phyloP scores from a whole-genome alignment of 306 rosid genomes.

The Mucuna pruriens region DNA sequence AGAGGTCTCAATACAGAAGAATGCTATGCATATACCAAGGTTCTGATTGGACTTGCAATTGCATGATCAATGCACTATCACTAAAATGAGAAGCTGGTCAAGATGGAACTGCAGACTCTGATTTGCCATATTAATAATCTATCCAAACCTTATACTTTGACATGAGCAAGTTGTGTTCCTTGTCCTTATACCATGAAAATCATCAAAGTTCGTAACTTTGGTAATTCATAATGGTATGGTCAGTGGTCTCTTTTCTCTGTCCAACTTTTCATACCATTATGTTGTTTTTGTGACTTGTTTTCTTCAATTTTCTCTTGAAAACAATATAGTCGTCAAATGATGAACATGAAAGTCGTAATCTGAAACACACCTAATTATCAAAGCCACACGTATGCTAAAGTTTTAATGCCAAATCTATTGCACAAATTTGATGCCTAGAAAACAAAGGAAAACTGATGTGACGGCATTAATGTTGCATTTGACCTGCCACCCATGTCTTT shows the following conservation, averaged over 20 bases:
- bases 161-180: constrained; percentile 10
- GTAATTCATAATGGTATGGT: neutral
- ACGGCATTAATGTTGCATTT: constrained; percentile 40
- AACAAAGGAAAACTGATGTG: constrained; percentile 44
- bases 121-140: constrained; percentile 37
- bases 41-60: constrained; percentile 19
- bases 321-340: constrained; percentile 12
- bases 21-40: constrained; percentile 16
- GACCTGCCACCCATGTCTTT: constrained; percentile 32
- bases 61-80: constrained; percentile 37
- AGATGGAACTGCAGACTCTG: constrained; percentile 13
- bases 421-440: constrained; percentile 37
- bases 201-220: constrained; percentile 22
- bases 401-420: constrained; percentile 33
- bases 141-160: constrained; percentile 17
- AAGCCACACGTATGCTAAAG: constrained; percentile 32
- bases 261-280: constrained; percentile 4
- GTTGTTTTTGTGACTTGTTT: neutral
- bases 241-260: constrained; percentile 1
- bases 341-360: constrained; percentile 26
- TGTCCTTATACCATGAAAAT: constrained; percentile 1
- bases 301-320: constrained; percentile 10
- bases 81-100: constrained; percentile 43
- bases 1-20: constrained; percentile 29
- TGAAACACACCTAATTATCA: constrained; percentile 21